A percentile compares a stretch with the other conserved stretches of the same genome.
Conservation (phyloP, 2,329 filamentous ascomycete species). For the Ophiosphaerella herpotricha region DNA sequence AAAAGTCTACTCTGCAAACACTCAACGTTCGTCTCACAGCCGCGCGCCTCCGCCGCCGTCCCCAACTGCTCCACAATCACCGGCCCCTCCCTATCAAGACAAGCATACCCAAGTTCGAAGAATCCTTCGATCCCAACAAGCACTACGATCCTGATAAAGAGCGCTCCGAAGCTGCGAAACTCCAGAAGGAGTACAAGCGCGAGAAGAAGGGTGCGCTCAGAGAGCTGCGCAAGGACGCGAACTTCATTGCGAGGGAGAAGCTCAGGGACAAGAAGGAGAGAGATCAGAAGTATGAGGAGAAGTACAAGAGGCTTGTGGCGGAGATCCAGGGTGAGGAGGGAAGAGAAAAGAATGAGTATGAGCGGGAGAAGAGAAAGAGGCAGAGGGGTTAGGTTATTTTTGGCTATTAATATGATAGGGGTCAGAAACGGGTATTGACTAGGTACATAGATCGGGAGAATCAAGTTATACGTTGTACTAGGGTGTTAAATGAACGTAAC, state of each 20-base stretch:
- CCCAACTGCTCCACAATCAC: conserved; percentile 88
- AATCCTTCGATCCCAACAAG: conserved; percentile 89
- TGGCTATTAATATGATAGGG: no score
- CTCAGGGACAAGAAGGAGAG: conserved; percentile 89
- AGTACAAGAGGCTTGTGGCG: conserved; percentile 87
- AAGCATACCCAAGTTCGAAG: conserved; percentile 92
- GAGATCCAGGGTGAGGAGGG: conserved; percentile 97
- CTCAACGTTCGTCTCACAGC: conserved; percentile 65
- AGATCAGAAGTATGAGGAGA: conserved; percentile 93
- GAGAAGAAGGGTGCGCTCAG: conserved; percentile 94
- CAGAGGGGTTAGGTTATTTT: conserved; percentile 49
- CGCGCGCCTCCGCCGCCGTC: conserved; percentile 70
- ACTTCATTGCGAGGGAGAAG: conserved; percentile 90
- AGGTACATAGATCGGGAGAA: no score
- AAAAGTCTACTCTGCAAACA: conserved; percentile 61
- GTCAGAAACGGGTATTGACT: no score
- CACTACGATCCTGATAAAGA: conserved; percentile 97
- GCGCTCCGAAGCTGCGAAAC: conserved; percentile 80
- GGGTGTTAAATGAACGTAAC: no score
- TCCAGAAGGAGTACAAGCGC: conserved; percentile 89
- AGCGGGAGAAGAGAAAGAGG: conserved; percentile 78
- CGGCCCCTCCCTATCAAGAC: conserved; percentile 84
- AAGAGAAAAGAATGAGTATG: conserved; percentile 82
- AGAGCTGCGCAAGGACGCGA: conserved; percentile 92
- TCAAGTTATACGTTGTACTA: no score